Evolutionary conservation across 2,329 filamentous ascomycete genomes (phyloP).

Genomic region (Aspergillus oerlinghausenensis): DNA sequence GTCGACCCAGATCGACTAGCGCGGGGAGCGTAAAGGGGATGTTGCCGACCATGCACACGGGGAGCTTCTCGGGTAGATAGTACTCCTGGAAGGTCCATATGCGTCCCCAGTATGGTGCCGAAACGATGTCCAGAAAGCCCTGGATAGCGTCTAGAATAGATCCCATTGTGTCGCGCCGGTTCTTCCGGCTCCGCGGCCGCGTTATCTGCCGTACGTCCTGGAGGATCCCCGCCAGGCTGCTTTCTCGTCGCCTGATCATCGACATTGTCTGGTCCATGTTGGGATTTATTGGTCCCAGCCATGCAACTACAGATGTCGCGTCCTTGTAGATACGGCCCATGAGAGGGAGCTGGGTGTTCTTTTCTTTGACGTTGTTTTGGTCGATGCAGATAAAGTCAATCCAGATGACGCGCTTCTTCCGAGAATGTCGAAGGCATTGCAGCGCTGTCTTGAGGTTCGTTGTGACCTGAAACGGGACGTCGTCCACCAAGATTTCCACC

Average conservation of each 20-base stretch:
- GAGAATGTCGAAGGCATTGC: not conserved
- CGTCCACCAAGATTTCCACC: not conserved
- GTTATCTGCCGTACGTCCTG: not conserved
- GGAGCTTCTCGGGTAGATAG: not conserved
- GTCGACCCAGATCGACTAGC: not conserved
- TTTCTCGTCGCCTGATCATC: not conserved
- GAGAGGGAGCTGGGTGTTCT: slow-evolving; percentile 5
- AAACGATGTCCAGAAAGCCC: not conserved
- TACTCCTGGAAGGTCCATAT: slow-evolving; percentile 10
- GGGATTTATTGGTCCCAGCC: not conserved
- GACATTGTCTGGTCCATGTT: slow-evolving; percentile 2
- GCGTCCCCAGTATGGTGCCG: slow-evolving; percentile 5
- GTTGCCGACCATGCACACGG: slow-evolving; percentile 4
- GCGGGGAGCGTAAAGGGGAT: not conserved
- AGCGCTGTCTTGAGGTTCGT: not conserved
- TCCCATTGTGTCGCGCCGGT: not conserved
- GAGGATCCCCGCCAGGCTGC: not conserved
- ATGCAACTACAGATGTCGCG: not conserved
- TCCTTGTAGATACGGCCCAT: slow-evolving; percentile 7
- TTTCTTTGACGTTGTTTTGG: not conserved
- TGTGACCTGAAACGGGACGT: not conserved
- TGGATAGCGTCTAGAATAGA: not conserved
- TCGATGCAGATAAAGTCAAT: slow-evolving; percentile 6
- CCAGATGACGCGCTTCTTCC: not conserved
- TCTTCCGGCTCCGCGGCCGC: not conserved